phyloP scores from a whole-genome alignment of 257 asterid species.

The Anisodus acutangulus region DNA sequence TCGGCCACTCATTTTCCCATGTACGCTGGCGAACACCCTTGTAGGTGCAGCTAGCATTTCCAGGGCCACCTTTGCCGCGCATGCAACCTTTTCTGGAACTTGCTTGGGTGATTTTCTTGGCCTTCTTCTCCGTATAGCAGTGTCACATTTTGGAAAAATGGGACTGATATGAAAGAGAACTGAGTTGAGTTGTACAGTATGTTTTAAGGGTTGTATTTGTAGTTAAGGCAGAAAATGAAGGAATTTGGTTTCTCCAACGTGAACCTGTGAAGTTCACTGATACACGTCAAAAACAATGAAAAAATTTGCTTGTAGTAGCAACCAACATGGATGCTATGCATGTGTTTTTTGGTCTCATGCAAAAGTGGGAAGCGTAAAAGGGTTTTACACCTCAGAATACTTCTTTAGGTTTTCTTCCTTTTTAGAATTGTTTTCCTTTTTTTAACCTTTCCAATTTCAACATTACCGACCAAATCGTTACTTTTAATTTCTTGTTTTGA shows the following conservation, averaged over 20 bases:
- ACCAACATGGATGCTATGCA: not conserved
- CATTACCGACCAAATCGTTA: not conserved
- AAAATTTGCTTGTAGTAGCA: not conserved
- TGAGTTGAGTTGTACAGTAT: not conserved
- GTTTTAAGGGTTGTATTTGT: not conserved
- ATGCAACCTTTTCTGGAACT: constrained; percentile 66
- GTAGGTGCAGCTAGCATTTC: constrained; percentile 65
- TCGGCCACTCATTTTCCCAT: constrained; percentile 89
- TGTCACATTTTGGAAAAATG: not conserved
- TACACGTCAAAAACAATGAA: not conserved
- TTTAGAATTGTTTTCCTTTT: not conserved
- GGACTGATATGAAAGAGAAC: not conserved
- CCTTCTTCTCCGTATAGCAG: not conserved
- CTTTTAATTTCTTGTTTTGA: not conserved
- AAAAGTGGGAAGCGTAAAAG: not conserved
- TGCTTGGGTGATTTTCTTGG: not conserved
- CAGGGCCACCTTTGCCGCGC: constrained; percentile 85
- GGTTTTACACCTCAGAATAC: not conserved
- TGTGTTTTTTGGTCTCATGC: not conserved
- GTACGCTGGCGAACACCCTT: constrained; percentile 85
- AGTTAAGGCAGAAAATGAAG: not conserved
- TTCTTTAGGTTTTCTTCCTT: not conserved
- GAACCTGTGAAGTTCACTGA: not conserved
- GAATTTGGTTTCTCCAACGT: not conserved
- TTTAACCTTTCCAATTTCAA: not conserved